Percentiles rank a stretch among this genome's conserved stretches.
Evolutionary conservation across 2,329 filamentous ascomycete genomes (phyloP).

Genomic region (Cryoendolithus antarcticus): DNA sequence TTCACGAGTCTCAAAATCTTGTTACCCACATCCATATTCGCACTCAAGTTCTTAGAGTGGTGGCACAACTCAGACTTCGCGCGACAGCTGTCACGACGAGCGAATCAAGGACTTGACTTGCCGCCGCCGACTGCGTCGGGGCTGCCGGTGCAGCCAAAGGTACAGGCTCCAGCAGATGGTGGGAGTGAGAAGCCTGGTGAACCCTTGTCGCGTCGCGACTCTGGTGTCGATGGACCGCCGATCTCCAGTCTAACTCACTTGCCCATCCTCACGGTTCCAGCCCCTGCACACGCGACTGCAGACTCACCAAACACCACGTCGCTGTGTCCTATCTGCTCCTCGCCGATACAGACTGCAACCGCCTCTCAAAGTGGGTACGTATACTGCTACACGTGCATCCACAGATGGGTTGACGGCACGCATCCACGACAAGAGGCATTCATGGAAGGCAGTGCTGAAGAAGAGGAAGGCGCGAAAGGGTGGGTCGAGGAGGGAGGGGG

Average conservation of each 20-base stretch:
- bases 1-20: constrained; percentile 68
- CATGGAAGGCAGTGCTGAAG: constrained; percentile 60
- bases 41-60: constrained; percentile 96
- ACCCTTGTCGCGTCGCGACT: constrained; percentile 14
- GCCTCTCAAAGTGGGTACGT: constrained; percentile 90
- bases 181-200: constrained; percentile 6
- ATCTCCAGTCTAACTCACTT: constrained; percentile 65
- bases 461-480: constrained; percentile 30
- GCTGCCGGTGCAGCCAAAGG: constrained; percentile 30
- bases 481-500: constrained; percentile 27
- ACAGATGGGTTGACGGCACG: constrained; percentile 79
- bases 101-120: constrained; percentile 76
- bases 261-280: constrained; percentile 66
- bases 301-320: constrained; percentile 39
- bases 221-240: constrained; percentile 41
- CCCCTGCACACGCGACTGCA: constrained; percentile 42
- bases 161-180: constrained; percentile 1
- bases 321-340: constrained; percentile 77
- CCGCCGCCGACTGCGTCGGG: constrained; percentile 73
- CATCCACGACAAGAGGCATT: constrained; percentile 75
- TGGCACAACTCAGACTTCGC: constrained; percentile 98
- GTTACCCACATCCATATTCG: constrained; percentile 88
- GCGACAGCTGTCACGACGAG: constrained; percentile 74
- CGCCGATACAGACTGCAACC: constrained; percentile 72
- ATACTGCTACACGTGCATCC: constrained; percentile 93